A percentile compares a stretch with the other conserved stretches of the same genome.
phyloP scores from a whole-genome alignment of 2,329 filamentous ascomycete species.

The Aspergillus sclerotialis region DNA sequence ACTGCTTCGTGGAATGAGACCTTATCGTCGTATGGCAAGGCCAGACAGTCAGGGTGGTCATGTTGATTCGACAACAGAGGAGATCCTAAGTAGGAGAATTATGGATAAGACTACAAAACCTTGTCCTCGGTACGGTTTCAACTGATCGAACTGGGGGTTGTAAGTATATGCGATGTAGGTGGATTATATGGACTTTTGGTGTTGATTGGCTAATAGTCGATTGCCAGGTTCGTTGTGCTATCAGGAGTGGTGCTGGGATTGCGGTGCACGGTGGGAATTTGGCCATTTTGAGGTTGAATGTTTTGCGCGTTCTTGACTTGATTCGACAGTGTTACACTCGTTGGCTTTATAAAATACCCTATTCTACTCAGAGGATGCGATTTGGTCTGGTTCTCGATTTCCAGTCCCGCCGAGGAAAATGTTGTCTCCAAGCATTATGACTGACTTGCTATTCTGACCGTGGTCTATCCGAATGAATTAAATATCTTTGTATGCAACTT shows the following conservation, averaged over 20 bases:
- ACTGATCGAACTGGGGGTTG: slow-evolving; percentile 9
- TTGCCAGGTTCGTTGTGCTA: slow-evolving; percentile 8
- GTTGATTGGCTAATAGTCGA: slow-evolving; percentile 3
- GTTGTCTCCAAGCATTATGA: no score
- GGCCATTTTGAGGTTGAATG: slow-evolving; percentile 9
- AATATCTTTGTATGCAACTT: no score
- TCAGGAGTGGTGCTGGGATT: slow-evolving; percentile 14
- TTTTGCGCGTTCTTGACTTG: background rate
- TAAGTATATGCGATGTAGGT: slow-evolving; percentile 13
- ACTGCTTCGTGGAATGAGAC: background rate
- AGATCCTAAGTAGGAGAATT: slow-evolving; percentile 3
- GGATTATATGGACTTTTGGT: background rate
- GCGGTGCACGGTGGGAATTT: slow-evolving; percentile 7
- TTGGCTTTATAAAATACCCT: background rate
- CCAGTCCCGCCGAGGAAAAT: no score
- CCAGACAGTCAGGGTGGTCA: background rate
- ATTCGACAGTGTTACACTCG: background rate
- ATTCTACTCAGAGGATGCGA: no score
- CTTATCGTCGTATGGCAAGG: no score
- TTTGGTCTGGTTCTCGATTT: no score
- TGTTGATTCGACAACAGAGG: slow-evolving; percentile 2
- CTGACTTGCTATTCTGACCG: no score
- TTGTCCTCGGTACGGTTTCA: slow-evolving; percentile 8
- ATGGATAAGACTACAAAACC: slow-evolving; percentile 6
- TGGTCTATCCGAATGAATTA: no score